Conservation (phyloP, 2,329 filamentous ascomycete species). For the Diaporthe sp. region DNA sequence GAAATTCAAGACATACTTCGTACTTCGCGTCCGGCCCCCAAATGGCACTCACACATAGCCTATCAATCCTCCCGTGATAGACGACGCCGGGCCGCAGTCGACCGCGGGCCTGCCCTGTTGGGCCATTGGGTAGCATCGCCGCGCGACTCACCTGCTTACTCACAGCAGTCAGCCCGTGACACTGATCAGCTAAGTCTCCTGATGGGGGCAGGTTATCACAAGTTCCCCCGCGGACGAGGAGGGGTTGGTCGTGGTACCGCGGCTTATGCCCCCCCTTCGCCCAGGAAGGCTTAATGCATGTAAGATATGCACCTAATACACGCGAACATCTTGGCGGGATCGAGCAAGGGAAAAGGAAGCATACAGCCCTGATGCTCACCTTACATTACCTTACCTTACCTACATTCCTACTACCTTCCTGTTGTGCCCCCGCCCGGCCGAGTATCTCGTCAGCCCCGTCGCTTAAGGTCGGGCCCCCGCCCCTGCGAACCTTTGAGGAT, state of each 20-base stretch:
- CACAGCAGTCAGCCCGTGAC: conserved; percentile 7
- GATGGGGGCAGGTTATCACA: background rate
- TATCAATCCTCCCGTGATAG: conserved; percentile 37
- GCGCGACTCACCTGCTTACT: conserved; percentile 4
- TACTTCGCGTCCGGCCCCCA: conserved; percentile 32
- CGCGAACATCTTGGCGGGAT: conserved; percentile 12
- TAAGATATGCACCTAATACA: conserved; percentile 23
- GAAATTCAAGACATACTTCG: conserved; percentile 23
- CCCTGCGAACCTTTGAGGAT: background rate
- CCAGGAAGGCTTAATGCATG: conserved; percentile 7
- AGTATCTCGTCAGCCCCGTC: conserved; percentile 24
- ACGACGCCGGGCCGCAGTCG: conserved; percentile 22
- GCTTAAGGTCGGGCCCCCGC: conserved; percentile 8
- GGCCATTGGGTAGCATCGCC: conserved; percentile 7
- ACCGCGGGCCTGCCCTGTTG: conserved; percentile 22
- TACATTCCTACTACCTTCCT: conserved; percentile 4
- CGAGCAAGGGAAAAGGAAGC: background rate
- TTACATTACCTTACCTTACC: background rate
- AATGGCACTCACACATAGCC: conserved; percentile 34
- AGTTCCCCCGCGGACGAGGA: background rate
- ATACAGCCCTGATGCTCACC: background rate
- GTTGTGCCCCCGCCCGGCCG: conserved; percentile 1
- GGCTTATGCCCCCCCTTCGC: conserved; percentile 2
- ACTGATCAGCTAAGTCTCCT: background rate
- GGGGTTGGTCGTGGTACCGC: background rate